Conservation (phyloP, 106 monocot genomes). For the Platanthera guangdongensis region DNA sequence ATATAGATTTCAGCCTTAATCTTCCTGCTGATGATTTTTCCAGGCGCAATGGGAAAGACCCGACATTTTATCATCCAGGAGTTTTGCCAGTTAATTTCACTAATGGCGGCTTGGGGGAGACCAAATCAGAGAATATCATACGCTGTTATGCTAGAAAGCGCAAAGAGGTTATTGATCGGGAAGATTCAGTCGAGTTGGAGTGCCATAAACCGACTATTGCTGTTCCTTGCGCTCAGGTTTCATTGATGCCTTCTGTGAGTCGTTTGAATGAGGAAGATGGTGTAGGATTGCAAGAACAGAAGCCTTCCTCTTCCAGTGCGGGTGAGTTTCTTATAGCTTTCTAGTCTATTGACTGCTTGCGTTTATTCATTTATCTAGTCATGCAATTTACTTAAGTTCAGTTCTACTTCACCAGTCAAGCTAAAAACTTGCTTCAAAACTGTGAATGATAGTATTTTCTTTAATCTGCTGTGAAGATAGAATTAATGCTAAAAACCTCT, state of each 20-base stretch:
- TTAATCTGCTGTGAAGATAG: too few relatives aligned
- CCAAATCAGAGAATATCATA: neutral
- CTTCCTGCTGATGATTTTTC: constrained; percentile 13
- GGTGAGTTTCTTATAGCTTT: constrained; percentile 15
- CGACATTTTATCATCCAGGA: neutral
- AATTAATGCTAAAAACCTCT: too few relatives aligned
- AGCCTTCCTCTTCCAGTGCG: neutral
- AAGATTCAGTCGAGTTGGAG: constrained; percentile 19
- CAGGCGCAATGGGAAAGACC: neutral
- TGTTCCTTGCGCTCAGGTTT: constrained; percentile 8
- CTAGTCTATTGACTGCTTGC: neutral
- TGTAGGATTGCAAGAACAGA: constrained; percentile 6
- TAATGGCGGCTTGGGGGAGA: neutral
- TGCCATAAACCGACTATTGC: constrained; percentile 10
- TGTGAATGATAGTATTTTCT: too few relatives aligned
- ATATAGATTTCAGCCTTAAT: constrained; percentile 6
- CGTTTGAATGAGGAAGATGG: constrained; percentile 5
- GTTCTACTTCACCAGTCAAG: neutral
- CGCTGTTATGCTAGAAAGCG: neutral
- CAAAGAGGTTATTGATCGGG: constrained; percentile 36
- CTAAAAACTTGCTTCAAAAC: too few relatives aligned
- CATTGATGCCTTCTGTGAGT: constrained; percentile 4
- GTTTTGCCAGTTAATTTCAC: neutral
- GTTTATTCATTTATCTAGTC: neutral
- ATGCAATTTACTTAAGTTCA: neutral